Conservation (phyloP, 352 stramenopile genomes). For the Phytophthora cryptogea region DNA sequence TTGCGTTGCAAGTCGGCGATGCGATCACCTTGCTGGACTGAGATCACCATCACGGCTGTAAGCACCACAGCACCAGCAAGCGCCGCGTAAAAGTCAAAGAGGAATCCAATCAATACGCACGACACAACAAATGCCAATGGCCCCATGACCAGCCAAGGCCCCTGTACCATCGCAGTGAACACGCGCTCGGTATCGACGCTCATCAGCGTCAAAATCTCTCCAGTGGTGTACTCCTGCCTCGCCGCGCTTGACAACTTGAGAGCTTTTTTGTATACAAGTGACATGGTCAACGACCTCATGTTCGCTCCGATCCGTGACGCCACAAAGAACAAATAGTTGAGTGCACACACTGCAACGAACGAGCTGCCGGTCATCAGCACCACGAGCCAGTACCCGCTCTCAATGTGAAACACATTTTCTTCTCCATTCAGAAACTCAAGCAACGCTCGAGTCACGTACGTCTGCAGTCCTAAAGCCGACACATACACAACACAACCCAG, state of each 20-base stretch:
- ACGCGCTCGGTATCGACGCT: constrained; percentile 46
- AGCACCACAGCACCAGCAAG: constrained; percentile 19
- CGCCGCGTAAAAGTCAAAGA: constrained; percentile 27
- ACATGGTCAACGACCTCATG: constrained; percentile 48
- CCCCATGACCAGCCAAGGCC: constrained; percentile 35
- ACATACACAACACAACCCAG: constrained; percentile 34
- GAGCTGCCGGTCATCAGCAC: constrained; percentile 27
- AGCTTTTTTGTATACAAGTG: constrained; percentile 52
- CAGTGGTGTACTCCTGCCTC: constrained; percentile 39
- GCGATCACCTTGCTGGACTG: constrained; percentile 12
- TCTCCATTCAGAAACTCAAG: constrained; percentile 36
- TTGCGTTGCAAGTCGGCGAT: constrained; percentile 28
- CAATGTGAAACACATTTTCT: constrained; percentile 35
- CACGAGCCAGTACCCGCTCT: constrained; percentile 36
- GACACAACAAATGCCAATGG: constrained; percentile 34
- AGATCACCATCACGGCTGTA: constrained; percentile 25
- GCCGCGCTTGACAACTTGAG: constrained; percentile 61
- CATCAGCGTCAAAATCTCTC: constrained; percentile 48
- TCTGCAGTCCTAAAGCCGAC: constrained; percentile 28
- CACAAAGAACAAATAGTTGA: constrained; percentile 46
- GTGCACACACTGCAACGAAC: constrained; percentile 27
- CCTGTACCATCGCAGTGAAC: constrained; percentile 33
- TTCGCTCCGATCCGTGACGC: constrained; percentile 44
- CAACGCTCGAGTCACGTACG: constrained; percentile 32
- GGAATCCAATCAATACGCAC: constrained; percentile 32